Evolutionary conservation across 441 rosid species (phyloP), one percentile per base, ranked within the genome.

Genomic region (Jatropha multifida): DNA sequence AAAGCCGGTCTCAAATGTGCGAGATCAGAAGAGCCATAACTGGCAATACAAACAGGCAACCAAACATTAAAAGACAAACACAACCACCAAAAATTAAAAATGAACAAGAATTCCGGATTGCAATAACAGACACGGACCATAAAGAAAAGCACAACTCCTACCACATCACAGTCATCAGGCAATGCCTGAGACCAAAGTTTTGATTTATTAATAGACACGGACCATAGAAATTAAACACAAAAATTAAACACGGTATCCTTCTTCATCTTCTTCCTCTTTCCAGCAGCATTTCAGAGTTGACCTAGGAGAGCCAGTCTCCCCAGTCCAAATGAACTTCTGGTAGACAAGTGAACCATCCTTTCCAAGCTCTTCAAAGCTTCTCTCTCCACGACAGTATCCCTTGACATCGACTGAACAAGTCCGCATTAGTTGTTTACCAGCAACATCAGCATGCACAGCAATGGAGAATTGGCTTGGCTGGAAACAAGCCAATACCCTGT

Each of bases 401-500:
- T 81, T 85, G 5, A 88, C 80, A 77, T 87, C 83, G 68, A 87
- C 70, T 12, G 80, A 23, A 71, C 81, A 85, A 11, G 58, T 81
- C 76, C 27, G 63, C 51, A 69, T 80, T n/a, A 86, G 74, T 2
- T 51, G 76, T 54, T 48, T 72, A 14, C 65, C 79, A 2, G 74
- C 74, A 41, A 76, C 84, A 67, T 84, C 83, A 41, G 86, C 85
- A 42, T 87, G 93, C 68, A 91, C 81, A 18, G 95, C 86, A 6
- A 93, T 74, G 6, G 97, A 93, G 73, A 93, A 88, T 4, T 89
- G 85, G 59, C 77, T 77, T 0, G 98, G 94, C 70, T 69, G 75
- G 75, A 93, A 92, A 77, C 97, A 93, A 72, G 80, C 85, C 76
- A 91, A 68, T 17, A 86, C 95, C 83, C 88, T 86, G 73, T 81